These are phyloP conservation scores for Dinochytrium kinnereticum DNA, from an alignment of 371 early-diverging fungal species.

Conservation along the genomic window DNA sequence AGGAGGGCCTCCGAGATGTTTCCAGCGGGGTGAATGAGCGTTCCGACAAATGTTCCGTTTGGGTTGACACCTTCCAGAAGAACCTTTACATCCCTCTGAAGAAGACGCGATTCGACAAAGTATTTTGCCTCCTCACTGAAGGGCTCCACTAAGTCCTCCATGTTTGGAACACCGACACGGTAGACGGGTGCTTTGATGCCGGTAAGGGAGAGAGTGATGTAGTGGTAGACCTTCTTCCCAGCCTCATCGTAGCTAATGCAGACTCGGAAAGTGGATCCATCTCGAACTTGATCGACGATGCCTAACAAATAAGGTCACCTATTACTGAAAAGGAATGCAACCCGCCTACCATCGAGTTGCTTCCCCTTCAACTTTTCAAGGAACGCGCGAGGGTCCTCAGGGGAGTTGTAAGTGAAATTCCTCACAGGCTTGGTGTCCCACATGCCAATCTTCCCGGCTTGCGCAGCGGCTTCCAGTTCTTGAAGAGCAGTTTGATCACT, in stretches of 20 bases:
- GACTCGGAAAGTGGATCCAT: conserved; percentile 88
- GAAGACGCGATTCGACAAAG: conserved; percentile 87
- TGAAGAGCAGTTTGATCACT: conserved; percentile 65
- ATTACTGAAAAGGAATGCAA: neutral
- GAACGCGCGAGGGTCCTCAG: conserved; percentile 76
- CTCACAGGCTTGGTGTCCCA: conserved; percentile 68
- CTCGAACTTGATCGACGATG: conserved; percentile 91
- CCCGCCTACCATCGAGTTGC: conserved; percentile 69
- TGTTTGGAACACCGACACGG: conserved; percentile 76
- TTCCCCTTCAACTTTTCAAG: conserved; percentile 81
- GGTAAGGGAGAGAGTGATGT: conserved; percentile 77
- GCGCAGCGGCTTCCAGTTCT: conserved; percentile 75
- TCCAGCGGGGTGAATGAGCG: conserved; percentile 83
- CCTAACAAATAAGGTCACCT: conserved; percentile 48
- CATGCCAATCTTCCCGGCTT: conserved; percentile 72
- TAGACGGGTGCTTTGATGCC: conserved; percentile 88
- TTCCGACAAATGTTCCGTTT: conserved; percentile 74
- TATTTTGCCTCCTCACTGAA: conserved; percentile 90
- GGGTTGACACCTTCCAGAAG: conserved; percentile 75
- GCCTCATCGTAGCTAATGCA: conserved; percentile 67
- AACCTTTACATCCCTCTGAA: conserved; percentile 90
- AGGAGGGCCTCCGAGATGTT: conserved; percentile 92
- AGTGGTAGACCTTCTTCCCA: conserved; percentile 59
- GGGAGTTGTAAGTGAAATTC: conserved; percentile 51
- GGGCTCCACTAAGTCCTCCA: conserved; percentile 80